Percentiles rank a stretch among this genome's conserved stretches.
phyloP scores from a whole-genome alignment of 345 rosid genomes.

The Capsella bursapastoris region DNA sequence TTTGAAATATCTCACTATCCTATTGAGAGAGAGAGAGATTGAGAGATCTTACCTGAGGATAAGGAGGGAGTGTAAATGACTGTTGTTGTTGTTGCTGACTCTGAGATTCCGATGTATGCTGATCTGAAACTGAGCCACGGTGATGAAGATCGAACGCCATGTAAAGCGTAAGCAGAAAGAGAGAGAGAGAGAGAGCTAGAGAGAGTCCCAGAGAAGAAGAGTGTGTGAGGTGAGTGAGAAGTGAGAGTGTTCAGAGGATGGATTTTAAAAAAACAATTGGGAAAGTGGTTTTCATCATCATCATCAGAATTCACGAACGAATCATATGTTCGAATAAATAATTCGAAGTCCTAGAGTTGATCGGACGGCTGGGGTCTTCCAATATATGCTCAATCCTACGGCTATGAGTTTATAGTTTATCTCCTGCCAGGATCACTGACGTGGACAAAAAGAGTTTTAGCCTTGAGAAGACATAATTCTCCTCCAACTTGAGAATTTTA shows the following conservation, averaged over 20 bases:
- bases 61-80: slow-evolving; percentile 39
- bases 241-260: not conserved
- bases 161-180: not conserved
- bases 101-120: slow-evolving; percentile 20
- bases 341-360: not conserved
- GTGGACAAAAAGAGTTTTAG: not conserved
- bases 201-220: not conserved
- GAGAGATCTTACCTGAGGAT: slow-evolving; percentile 44
- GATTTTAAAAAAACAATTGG: slow-evolving; percentile 15
- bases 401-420: not conserved
- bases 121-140: not conserved
- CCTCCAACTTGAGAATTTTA: not conserved
- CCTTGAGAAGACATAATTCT: not conserved
- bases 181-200: not conserved
- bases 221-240: not conserved
- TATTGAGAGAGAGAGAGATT: not conserved
- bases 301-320: not conserved
- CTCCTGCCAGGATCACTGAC: slow-evolving; percentile 40
- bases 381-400: slow-evolving; percentile 24
- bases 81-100: not conserved
- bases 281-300: slow-evolving; percentile 28
- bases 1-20: not conserved
- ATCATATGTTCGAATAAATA: no score
- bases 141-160: slow-evolving; percentile 41
- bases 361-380: slow-evolving; percentile 42